phyloP scores from a whole-genome alignment of 805 yeast species.

The Kodamaea leandrae region DNA sequence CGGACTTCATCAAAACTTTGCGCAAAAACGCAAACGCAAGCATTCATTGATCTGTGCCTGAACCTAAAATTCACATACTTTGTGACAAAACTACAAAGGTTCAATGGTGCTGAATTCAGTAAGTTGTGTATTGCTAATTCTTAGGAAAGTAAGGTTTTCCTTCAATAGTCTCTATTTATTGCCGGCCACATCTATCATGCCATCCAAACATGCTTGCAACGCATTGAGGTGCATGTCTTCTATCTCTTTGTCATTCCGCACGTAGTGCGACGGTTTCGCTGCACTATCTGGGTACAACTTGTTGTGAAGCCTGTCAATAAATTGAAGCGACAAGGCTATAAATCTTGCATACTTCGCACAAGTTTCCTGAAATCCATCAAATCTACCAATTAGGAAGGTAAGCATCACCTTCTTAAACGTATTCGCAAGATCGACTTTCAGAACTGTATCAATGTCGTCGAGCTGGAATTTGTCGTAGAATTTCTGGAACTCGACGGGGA shows the following conservation, averaged over 20 bases:
- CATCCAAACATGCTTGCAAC: constrained; percentile 25
- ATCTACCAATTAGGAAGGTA: constrained; percentile 31
- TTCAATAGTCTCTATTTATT: neutral
- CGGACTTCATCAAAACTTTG: too few relatives aligned
- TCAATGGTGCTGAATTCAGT: too few relatives aligned
- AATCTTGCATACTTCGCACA: constrained; percentile 27
- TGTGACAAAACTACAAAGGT: too few relatives aligned
- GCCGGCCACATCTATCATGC: constrained; percentile 17
- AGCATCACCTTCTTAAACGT: constrained; percentile 35
- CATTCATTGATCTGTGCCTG: too few relatives aligned
- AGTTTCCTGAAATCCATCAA: constrained; percentile 26
- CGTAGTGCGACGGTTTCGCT: constrained; percentile 28
- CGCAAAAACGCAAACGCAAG: too few relatives aligned
- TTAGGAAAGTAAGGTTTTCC: neutral
- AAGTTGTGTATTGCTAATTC: too few relatives aligned
- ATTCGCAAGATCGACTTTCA: constrained; percentile 28
- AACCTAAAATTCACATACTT: neutral
- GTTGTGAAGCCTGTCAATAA: constrained; percentile 34
- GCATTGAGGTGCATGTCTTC: constrained; percentile 13
- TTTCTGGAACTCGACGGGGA: constrained; percentile 18
- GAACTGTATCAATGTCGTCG: constrained; percentile 27
- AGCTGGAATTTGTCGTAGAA: constrained; percentile 27
- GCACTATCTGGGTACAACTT: constrained; percentile 21
- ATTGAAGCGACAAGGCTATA: constrained; percentile 22
- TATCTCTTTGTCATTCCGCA: constrained; percentile 15